These are phyloP conservation scores for Aspergillus sp. DNA, from an alignment of 2,329 filamentous ascomycete species.

Conservation along the genomic window DNA sequence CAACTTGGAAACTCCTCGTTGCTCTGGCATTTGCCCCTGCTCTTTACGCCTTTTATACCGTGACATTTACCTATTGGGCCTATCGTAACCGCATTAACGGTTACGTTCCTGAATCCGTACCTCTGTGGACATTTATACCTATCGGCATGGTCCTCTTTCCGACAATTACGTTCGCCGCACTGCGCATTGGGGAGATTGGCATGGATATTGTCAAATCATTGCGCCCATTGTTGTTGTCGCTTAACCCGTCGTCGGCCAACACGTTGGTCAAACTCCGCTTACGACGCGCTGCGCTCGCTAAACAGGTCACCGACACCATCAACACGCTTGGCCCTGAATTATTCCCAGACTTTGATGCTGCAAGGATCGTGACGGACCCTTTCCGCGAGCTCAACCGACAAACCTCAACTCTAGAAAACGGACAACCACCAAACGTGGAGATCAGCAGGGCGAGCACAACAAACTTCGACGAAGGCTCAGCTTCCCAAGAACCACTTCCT, in stretches of 20 bases:
- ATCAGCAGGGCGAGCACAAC: conserved; percentile 25
- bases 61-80: conserved; percentile 72
- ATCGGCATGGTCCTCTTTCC: conserved; percentile 80
- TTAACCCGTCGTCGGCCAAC: conserved; percentile 81
- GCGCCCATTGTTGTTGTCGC: conserved; percentile 78
- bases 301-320: conserved; percentile 85
- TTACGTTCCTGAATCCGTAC: conserved; percentile 75
- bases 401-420: conserved; percentile 18
- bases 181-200: conserved; percentile 94
- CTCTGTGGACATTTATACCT: conserved; percentile 73
- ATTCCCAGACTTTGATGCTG: conserved; percentile 90
- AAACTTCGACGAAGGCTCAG: conserved; percentile 24
- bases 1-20: conserved; percentile 92
- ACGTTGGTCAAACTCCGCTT: conserved; percentile 76
- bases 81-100: conserved; percentile 81
- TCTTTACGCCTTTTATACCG: conserved; percentile 78
- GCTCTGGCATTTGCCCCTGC: conserved; percentile 78
- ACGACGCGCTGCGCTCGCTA: conserved; percentile 70
- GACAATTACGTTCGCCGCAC: conserved; percentile 83
- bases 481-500: conserved; percentile 58
- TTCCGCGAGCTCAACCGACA: conserved; percentile 37
- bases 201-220: conserved; percentile 99
- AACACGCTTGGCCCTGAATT: conserved; percentile 94
- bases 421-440: conserved; percentile 18
- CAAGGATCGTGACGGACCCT: conserved; percentile 63